Conservation (phyloP, 768 basidiomycete species). For the Termitomyces sp. region DNA sequence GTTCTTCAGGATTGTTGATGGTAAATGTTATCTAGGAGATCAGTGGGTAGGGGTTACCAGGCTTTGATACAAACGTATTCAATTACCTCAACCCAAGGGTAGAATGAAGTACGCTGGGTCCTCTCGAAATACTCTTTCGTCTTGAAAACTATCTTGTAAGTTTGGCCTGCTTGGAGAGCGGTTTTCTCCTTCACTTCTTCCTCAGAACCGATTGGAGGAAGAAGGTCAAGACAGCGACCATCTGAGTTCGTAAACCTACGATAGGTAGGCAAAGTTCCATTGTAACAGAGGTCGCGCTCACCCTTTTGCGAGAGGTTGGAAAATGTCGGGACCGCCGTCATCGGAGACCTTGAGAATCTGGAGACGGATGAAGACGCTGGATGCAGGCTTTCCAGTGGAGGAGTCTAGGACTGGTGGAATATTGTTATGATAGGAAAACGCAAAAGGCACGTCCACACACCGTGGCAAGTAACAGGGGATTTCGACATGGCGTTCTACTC, state of each 20-base stretch:
- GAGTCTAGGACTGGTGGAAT: slow-evolving; percentile 77
- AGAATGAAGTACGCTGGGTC: slow-evolving; percentile 67
- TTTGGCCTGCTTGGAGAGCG: slow-evolving; percentile 48
- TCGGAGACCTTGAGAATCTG: slow-evolving; percentile 42
- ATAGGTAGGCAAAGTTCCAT: slow-evolving; percentile 7
- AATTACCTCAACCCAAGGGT: slow-evolving; percentile 80
- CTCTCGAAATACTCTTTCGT: slow-evolving; percentile 78
- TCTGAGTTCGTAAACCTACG: slow-evolving; percentile 72
- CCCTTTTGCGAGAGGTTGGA: slow-evolving; percentile 59
- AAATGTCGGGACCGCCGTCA: slow-evolving; percentile 37
- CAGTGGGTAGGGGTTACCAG: background rate
- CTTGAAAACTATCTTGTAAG: slow-evolving; percentile 85
- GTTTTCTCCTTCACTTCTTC: slow-evolving; percentile 38
- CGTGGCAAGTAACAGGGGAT: slow-evolving; percentile 91
- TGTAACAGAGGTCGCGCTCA: slow-evolving; percentile 25
- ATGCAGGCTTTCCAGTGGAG: slow-evolving; percentile 77
- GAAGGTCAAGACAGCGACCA: slow-evolving; percentile 78
- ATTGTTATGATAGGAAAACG: background rate
- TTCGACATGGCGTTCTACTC: slow-evolving; percentile 38
- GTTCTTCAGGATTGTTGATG: slow-evolving; percentile 68
- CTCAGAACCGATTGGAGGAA: slow-evolving; percentile 50
- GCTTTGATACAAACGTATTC: background rate
- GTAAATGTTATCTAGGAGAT: slow-evolving; percentile 69
- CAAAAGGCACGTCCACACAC: slow-evolving; percentile 30
- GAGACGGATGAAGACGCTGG: slow-evolving; percentile 61